Evolutionary conservation across 2,329 filamentous ascomycete species (phyloP).

Genomic region (Berkeleyomyces rouxiae): DNA sequence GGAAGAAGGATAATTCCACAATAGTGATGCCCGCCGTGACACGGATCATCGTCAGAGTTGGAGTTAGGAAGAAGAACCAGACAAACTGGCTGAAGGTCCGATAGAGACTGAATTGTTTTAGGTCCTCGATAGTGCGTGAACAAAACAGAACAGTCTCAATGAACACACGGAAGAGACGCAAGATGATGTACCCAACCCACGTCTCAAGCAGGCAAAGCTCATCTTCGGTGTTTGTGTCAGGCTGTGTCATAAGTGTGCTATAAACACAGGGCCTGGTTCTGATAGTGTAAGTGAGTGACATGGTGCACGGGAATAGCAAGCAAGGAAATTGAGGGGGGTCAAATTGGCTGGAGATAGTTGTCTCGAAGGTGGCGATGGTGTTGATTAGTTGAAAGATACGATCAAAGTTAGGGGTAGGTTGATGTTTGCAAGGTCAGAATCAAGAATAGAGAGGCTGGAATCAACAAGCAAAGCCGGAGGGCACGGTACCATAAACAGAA

Average conservation of each 20-base stretch:
- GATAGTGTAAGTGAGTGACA: neutral
- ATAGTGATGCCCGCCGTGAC: conserved; percentile 4
- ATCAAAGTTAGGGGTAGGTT: neutral
- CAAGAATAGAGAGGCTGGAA: neutral
- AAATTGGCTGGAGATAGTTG: neutral
- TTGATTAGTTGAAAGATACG: neutral
- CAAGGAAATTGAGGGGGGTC: neutral
- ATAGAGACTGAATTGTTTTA: conserved; percentile 3
- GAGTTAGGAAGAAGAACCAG: neutral
- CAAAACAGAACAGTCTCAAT: conserved; percentile 7
- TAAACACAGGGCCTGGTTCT: conserved; percentile 3
- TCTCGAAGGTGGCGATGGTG: neutral
- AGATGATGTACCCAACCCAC: conserved; percentile 7
- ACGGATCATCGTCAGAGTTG: conserved; percentile 1
- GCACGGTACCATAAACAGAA: neutral
- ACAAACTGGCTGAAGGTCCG: neutral
- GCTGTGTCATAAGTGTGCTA: neutral
- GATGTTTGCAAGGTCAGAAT: neutral
- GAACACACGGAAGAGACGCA: conserved; percentile 5
- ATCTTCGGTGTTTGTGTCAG: neutral
- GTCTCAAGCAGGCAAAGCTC: conserved; percentile 9
- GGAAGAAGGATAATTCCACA: conserved; percentile 8
- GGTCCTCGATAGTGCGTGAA: conserved; percentile 2
- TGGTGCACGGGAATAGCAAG: neutral
- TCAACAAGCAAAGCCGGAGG: neutral